phyloP scores from a whole-genome alignment of 805 yeast genomes.

The Kluyveromyces siamensis region DNA sequence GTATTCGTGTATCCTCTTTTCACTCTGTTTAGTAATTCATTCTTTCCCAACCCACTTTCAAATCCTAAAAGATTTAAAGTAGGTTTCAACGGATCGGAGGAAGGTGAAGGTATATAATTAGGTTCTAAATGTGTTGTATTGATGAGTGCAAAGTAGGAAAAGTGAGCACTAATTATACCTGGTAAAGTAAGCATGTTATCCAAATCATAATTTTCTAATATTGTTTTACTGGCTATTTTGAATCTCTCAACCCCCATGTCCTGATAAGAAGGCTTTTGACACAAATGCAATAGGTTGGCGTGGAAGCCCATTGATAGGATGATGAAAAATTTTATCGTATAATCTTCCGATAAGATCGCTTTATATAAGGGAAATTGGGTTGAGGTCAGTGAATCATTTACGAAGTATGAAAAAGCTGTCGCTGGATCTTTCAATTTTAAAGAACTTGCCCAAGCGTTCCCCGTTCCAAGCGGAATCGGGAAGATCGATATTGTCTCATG shows the following conservation, averaged over 20 bases:
- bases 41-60: slow-evolving; percentile 7
- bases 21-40: slow-evolving; percentile 10
- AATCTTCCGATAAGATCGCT: slow-evolving; percentile 24
- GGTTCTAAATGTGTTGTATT: slow-evolving; percentile 24
- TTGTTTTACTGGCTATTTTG: slow-evolving; percentile 51
- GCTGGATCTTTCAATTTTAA: slow-evolving; percentile 33
- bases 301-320: slow-evolving; percentile 84
- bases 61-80: slow-evolving; percentile 21
- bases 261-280: slow-evolving; percentile 61
- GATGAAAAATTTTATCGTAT: slow-evolving; percentile 35
- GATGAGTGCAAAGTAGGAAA: slow-evolving; percentile 22
- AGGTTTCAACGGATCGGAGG: slow-evolving; percentile 15
- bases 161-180: slow-evolving; percentile 3
- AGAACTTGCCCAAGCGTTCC: slow-evolving; percentile 71
- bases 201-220: slow-evolving; percentile 34
- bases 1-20: slow-evolving; percentile 22
- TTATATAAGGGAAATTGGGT: slow-evolving; percentile 28
- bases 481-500: slow-evolving; percentile 13
- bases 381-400: slow-evolving; percentile 12
- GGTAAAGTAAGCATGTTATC: slow-evolving; percentile 9
- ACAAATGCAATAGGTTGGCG: slow-evolving; percentile 73
- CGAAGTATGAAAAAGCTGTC: slow-evolving; percentile 29
- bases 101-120: slow-evolving; percentile 23
- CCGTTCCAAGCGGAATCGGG: slow-evolving; percentile 72
- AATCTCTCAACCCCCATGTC: slow-evolving; percentile 60